Evolutionary conservation across 1,284 basidiomycete species (phyloP), one percentile per base, ranked within the genome.

Genomic region (Ustilago vetiveriae): DNA sequence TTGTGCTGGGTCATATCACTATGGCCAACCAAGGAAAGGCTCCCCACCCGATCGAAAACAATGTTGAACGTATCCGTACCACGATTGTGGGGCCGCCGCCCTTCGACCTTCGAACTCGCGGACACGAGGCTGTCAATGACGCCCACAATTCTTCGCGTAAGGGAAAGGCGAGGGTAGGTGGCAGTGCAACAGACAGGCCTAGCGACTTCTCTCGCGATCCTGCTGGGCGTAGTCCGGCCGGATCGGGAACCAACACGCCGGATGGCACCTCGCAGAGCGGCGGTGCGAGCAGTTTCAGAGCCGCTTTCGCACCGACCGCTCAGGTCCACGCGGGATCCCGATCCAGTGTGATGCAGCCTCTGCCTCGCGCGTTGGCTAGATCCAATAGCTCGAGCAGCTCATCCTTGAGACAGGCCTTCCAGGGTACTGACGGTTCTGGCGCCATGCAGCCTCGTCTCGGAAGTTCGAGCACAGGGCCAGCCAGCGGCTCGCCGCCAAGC

Each of bases 51-150:
- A 36, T 62, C 23, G 66, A 75, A 29, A 75, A 82, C 59, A 74
- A 74, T 22, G 77, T 79, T 19, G 80, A 82, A 49, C 69, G 79
- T 6, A 42, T 74, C 29, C 63, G 77, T 10, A 78, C 76, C 13
- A 72, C 68, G 6, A 72, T 80, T 21, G 77, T 82, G 11, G 80
- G 80, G 3, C 80, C 80, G 5, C 69, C 69, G 13, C 69, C 69
- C 2, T 55, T 60, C 16, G 33, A 22, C 16, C 47, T 51, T 1
- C 35, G 35, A 17, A 50, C 51, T 10, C 39, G 38, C 2, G 40
- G n/a, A 19, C 32, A 43, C 19, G 41, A 36, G 3, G 22, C 39
- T 14, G 19, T 8, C 38, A 40, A 37, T 14, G 46, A 40, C 9
- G 37, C 39, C 2, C 38, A 21, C 16, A 40, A 56, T 4, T 21